Base-by-base conservation (phyloP, 179 eudicot genomes). In the Beta corolliflora region DNA sequence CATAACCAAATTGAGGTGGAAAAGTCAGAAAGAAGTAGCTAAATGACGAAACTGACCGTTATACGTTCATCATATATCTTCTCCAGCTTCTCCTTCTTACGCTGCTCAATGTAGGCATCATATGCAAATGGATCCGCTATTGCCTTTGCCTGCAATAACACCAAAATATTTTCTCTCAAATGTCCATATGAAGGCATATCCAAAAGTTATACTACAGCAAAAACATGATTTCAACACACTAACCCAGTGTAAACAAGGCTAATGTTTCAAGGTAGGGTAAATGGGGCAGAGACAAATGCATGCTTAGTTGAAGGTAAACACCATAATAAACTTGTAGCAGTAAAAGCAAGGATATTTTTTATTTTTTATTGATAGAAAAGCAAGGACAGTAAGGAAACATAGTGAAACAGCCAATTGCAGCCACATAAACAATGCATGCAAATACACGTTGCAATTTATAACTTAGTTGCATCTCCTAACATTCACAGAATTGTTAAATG, bases 51-150 rank as follows among this genome's bases (percentile, higher is more conserved):
- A 93, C 96, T 85, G 60, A 93, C 97, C 86, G 98, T 88, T 83
- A 95, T 91, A 61, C 76, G 94, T 46, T 84, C 87, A 53, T 79
- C 80, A 59, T 84, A 84, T 54, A 81, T 85, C 31, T 83, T 80
- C 75, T 92, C 91, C 76, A 87, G 5, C 79, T 93, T 90, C 84
- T 93, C 90, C 87, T 91, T 92, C 69, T 64, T 64, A 50, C 87
- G 88, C 82, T 76, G 80, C 86, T 93, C 95, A 64, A 85, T 80
- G 80, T 89, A 95, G 71, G 80, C 77, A 72, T 91, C 97, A 81
- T 92, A 90, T 65, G 88, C 93, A 86, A 90, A 91, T 45, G 97
- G 98, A 77, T 92, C 86, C 60, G 88, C 91, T 64, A 87, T 45
- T 59, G 88, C 88, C 84, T 91, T 89, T 74, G 93, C 97, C 98